Base-by-base conservation (phyloP, 371 early-diverging fungal genomes). In the Actinomucor elegans region DNA sequence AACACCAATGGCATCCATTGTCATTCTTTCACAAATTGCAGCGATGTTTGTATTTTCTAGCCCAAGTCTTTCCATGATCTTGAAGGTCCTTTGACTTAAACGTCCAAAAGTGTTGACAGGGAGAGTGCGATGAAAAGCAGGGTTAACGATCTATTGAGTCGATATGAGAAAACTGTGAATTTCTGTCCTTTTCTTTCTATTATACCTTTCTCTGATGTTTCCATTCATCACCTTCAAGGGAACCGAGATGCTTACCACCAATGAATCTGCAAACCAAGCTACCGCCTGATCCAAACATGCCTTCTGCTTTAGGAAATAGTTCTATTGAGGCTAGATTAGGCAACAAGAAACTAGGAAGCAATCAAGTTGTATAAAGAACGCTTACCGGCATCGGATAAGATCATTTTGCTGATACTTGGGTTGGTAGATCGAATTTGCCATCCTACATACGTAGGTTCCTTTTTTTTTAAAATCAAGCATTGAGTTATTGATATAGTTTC, bases 1-100 rank as follows among this genome's bases (percentile, higher is more conserved):
- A 18, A 35, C 33, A 2, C 66, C 61, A 28, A 65, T 60, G n/a
- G 57, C 61, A 49, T 65, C 66, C 38, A 65, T 21, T 2, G 66
- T 61, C 33, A 65, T 51, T 52, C 66, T 55, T 29, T 52, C 51
- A 18, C 57, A 40, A 3, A 65, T 1, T 5, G 15, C 26, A 23
- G 23, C 32, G 20, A 56, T 28, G n/a, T 42, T 26, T 5, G 46
- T 18, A 9, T 40, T 20, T 10, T 45, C 15, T 20, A 29, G 14
- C 32, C 46, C 48, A 4, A 46, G 32, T 20, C 15, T 35, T 8
- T 56, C 53, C 42, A 62, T 52, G 21, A 51, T 15, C 4, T 33
- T 14, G 18, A 62, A 47, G 4, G 31, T 8, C 11, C 35, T 48
- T 36, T 18, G 29, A 26, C 47, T 47, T n/a, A 52, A 42, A 17